Evolutionary conservation across 768 basidiomycete genomes (phyloP).

Genomic region (Psilocybe subaeruginosa): DNA sequence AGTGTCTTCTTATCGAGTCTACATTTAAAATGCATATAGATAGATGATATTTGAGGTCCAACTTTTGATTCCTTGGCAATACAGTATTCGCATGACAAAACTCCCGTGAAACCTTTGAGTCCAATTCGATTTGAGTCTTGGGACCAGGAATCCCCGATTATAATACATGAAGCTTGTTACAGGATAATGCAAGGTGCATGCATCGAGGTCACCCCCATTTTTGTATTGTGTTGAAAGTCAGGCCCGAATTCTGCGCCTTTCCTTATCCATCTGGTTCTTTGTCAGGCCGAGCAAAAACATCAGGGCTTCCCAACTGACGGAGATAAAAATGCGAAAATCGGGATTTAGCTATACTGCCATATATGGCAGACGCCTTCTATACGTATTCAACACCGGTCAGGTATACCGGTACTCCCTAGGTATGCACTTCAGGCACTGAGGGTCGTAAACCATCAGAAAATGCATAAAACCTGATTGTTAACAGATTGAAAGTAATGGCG

Average conservation of each 20-base stretch:
- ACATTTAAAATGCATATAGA: not conserved
- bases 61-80: conserved; percentile 13
- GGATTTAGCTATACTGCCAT: not conserved
- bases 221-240: too few species aligned
- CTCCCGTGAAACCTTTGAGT: conserved; percentile 6
- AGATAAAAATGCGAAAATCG: not conserved
- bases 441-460: not conserved
- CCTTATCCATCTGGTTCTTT: too few species aligned
- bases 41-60: not conserved
- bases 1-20: not conserved
- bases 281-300: too few species aligned
- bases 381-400: not conserved
- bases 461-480: not conserved
- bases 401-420: not conserved
- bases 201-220: too few species aligned
- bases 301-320: not conserved
- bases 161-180: too few species aligned
- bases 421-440: too few species aligned
- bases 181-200: too few species aligned
- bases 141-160: not conserved
- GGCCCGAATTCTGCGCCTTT: too few species aligned
- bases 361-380: not conserved
- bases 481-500: not conserved
- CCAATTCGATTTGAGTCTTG: not conserved
- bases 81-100: conserved; percentile 10